These are phyloP conservation scores for Xylaria sp. DNA, from an alignment of 2,329 filamentous ascomycete genomes.

Conservation along the genomic window DNA sequence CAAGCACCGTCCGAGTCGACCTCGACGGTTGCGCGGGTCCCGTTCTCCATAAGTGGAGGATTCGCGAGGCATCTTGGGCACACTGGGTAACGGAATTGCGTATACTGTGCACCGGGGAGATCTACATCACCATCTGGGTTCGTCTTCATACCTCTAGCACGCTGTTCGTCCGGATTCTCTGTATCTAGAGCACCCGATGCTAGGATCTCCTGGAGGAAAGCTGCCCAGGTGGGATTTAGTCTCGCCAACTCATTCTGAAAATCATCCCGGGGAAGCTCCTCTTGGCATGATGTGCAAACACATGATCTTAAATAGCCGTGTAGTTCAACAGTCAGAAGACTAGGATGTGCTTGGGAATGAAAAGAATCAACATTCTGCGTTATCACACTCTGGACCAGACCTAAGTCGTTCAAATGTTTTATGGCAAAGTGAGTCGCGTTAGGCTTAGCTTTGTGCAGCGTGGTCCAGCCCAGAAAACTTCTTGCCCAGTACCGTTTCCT, in stretches of 20 bases:
- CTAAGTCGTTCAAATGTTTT: slow-evolving; percentile 71
- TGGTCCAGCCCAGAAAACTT: slow-evolving; percentile 92
- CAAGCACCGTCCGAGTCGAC: slow-evolving; percentile 83
- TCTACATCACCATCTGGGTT: slow-evolving; percentile 97
- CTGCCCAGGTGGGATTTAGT: slow-evolving; percentile 86
- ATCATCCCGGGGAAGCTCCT: slow-evolving; percentile 69
- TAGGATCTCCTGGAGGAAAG: slow-evolving; percentile 74
- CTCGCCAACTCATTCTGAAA: slow-evolving; percentile 79
- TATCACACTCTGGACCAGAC: slow-evolving; percentile 76
- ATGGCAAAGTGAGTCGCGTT: slow-evolving; percentile 83
- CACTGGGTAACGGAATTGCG: slow-evolving; percentile 87
- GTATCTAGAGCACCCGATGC: slow-evolving; percentile 77
- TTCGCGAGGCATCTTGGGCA: slow-evolving; percentile 78
- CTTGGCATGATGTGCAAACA: slow-evolving; percentile 79
- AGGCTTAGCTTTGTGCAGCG: slow-evolving; percentile 75
- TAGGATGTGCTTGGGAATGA: slow-evolving; percentile 77
- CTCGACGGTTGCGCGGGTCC: slow-evolving; percentile 63
- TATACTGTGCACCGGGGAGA: slow-evolving; percentile 83
- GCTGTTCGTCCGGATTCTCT: slow-evolving; percentile 74
- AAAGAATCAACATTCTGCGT: slow-evolving; percentile 99
- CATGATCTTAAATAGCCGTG: slow-evolving; percentile 88
- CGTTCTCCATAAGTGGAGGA: slow-evolving; percentile 62
- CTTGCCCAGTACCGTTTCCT: slow-evolving; percentile 95
- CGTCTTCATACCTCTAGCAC: slow-evolving; percentile 72
- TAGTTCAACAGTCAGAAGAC: slow-evolving; percentile 77